Conservation (phyloP, 306 rosid genomes). For the Luffa acutangula region DNA sequence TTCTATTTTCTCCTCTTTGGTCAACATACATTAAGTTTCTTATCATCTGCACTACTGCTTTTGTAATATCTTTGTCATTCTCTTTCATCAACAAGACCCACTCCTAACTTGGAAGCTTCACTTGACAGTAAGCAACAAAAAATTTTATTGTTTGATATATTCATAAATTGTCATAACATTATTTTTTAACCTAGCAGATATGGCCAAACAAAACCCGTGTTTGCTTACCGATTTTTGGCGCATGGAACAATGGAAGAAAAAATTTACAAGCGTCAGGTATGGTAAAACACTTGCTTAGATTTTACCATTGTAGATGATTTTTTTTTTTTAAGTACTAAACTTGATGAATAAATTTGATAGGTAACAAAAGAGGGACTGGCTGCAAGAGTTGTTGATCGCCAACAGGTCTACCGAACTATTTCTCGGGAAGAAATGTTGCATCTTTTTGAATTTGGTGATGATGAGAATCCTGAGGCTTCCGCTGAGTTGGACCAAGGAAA, state of each 20-base stretch:
- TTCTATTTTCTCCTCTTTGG: not conserved
- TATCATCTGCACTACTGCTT: not conserved
- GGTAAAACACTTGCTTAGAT: slow-evolving; percentile 8
- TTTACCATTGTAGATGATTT: not conserved
- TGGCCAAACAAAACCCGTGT: slow-evolving; percentile 94
- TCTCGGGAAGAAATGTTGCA: slow-evolving; percentile 97
- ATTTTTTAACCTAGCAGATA: slow-evolving; percentile 41
- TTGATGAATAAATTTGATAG: slow-evolving; percentile 25
- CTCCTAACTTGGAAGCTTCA: not conserved
- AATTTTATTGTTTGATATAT: not conserved
- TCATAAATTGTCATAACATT: not conserved
- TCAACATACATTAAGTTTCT: not conserved
- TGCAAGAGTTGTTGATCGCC: slow-evolving; percentile 95
- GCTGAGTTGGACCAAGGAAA: slow-evolving; percentile 39
- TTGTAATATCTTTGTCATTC: not conserved
- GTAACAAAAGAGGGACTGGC: slow-evolving; percentile 98
- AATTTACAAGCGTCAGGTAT: slow-evolving; percentile 97
- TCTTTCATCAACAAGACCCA: not conserved
- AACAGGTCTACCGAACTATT: slow-evolving; percentile 84
- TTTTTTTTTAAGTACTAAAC: not conserved
- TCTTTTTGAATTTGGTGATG: slow-evolving; percentile 96
- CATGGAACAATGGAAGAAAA: slow-evolving; percentile 99
- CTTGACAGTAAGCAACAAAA: not conserved
- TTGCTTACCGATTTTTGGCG: slow-evolving; percentile 90
- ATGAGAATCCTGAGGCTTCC: slow-evolving; percentile 63